phyloP scores from a whole-genome alignment of 495 filamentous ascomycete species.

The Penicillium antarcticum region DNA sequence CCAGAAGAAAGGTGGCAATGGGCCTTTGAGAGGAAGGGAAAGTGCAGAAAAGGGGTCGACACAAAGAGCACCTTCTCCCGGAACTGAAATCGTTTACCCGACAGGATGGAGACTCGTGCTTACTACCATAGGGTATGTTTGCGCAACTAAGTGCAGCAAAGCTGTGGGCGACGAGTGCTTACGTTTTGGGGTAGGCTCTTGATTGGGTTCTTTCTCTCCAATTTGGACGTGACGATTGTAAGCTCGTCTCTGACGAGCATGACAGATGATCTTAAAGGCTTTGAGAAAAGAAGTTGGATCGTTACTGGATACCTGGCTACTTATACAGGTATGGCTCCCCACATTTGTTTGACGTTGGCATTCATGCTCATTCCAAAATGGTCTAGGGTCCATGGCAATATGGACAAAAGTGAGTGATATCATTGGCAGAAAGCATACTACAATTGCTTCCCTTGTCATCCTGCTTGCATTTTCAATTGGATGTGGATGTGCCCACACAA shows the following conservation, averaged over 20 bases:
- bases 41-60: conserved; percentile 23
- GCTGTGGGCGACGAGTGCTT: background rate
- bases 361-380: background rate
- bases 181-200: conserved; percentile 38
- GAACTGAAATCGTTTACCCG: conserved; percentile 32
- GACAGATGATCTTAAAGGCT: conserved; percentile 50
- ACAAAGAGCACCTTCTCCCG: conserved; percentile 21
- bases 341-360: background rate
- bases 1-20: conserved; percentile 3
- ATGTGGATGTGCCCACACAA: conserved; percentile 50
- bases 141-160: background rate
- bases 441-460: conserved; percentile 48
- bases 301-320: conserved; percentile 55
- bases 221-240: conserved; percentile 61
- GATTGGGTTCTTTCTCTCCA: conserved; percentile 55
- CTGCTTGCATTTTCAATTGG: conserved; percentile 55
- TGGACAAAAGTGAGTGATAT: conserved; percentile 61
- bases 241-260: conserved; percentile 61
- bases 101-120: conserved; percentile 45
- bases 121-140: conserved; percentile 33
- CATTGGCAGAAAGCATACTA: conserved; percentile 49
- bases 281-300: conserved; percentile 54
- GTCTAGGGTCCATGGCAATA: conserved; percentile 50
- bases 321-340: conserved; percentile 44
- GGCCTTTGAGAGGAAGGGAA: conserved; percentile 8